phyloP scores from a whole-genome alignment of 768 basidiomycete species.

The Phaeotremella fagi region DNA sequence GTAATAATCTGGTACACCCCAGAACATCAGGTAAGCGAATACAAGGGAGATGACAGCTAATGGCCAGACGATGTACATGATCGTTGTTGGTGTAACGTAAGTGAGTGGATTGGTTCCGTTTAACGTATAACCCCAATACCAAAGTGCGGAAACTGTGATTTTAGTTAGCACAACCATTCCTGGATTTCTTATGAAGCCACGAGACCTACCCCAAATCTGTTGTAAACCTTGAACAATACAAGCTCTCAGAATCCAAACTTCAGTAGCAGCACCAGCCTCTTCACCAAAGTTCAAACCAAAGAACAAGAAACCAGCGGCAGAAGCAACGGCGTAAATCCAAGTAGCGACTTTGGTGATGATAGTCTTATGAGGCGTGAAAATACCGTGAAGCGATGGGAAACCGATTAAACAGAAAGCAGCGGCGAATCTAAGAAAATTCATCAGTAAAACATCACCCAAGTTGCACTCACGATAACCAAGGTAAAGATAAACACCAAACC shows the following conservation, averaged over 20 bases:
- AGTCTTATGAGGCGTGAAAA: slow-evolving; percentile 61
- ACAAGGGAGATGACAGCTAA: slow-evolving; percentile 66
- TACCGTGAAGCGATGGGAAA: slow-evolving; percentile 66
- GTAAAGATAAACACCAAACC: slow-evolving; percentile 73
- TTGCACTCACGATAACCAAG: slow-evolving; percentile 66
- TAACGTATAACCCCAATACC: slow-evolving; percentile 90
- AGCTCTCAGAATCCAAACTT: slow-evolving; percentile 86
- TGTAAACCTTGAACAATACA: slow-evolving; percentile 92
- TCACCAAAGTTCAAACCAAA: slow-evolving; percentile 96
- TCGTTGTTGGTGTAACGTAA: slow-evolving; percentile 74
- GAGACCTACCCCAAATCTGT: slow-evolving; percentile 66
- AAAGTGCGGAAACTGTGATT: slow-evolving; percentile 73
- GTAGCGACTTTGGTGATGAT: slow-evolving; percentile 71
- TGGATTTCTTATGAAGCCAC: not conserved
- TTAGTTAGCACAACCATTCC: no score
- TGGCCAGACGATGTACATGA: slow-evolving; percentile 75
- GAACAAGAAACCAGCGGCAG: slow-evolving; percentile 88
- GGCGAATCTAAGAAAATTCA: slow-evolving; percentile 56
- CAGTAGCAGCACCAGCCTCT: slow-evolving; percentile 94
- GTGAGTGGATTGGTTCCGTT: slow-evolving; percentile 54
- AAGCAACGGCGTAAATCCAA: slow-evolving; percentile 85
- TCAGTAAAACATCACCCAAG: not conserved
- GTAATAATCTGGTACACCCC: slow-evolving; percentile 72
- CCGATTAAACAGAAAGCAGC: slow-evolving; percentile 88
- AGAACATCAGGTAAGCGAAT: slow-evolving; percentile 78